Evolutionary conservation across 2,329 filamentous ascomycete genomes (phyloP), one percentile per base, ranked within the genome.

Genomic region (Ophiostoma populinum): DNA sequence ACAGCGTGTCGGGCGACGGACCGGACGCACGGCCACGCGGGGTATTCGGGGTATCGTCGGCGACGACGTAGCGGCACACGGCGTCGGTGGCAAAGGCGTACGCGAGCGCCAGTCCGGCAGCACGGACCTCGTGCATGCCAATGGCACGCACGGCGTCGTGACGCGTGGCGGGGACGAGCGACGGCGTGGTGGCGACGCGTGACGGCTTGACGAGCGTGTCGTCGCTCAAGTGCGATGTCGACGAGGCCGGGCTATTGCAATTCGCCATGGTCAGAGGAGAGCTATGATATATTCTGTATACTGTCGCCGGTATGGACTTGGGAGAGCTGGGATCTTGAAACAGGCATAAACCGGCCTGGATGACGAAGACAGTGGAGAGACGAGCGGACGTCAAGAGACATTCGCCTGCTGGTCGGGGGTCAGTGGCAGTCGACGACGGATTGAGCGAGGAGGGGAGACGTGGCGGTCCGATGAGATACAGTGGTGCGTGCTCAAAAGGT

Each of bases 21-120:
- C 63, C 54, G 42, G 61, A 62, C 18, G 38, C n/a, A n/a, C n/a
- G n/a, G n/a, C n/a, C n/a, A n/a, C n/a, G n/a, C n/a, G n/a, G n/a
- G n/a, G n/a, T n/a, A n/a, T n/a, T n/a, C n/a, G n/a, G n/a, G n/a
- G n/a, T 24, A 51, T 82, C 78, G 40, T 76, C 71, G 30, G 74
- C 29, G 47, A 86, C 62, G 47, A 83, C 73, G 57, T 87, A 90
- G 52, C 69, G 65, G 42, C 75, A 73, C 42, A 83, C 67, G 39
- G 80, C 70, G 53, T 90, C 81, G 41, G 73, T 62, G 39, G 69
- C 74, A 58, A 92, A 90, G 43, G 81, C 76, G 51, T 82, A 72
- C 31, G 81, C 76, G 45, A 92, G 67, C 48, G 75, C 75, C 24
- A 67, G 59, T 18, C 75, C 79, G 21, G 79, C 80, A 51, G 73